Base-by-base conservation (phyloP, 2,329 filamentous ascomycete species). In the Phaeosphaeria sp. region DNA sequence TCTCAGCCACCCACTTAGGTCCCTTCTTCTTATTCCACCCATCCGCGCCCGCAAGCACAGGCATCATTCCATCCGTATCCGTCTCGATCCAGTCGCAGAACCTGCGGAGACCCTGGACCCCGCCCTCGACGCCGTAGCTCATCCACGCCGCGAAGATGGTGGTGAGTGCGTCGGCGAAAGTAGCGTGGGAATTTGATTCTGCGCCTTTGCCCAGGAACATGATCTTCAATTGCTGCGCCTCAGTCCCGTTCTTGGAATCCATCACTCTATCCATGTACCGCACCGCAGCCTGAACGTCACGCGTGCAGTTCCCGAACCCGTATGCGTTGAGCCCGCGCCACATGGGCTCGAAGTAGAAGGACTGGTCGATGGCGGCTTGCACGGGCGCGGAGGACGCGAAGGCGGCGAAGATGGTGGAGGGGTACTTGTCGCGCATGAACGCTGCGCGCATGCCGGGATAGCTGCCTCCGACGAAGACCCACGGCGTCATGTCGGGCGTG, bases 311-410 rank as follows among this genome's bases (percentile, higher is more conserved):
- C 2, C 73, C 73, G 24, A 71, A 79, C 17, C 78, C 77, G 42
- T 75, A 70, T 2, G 56, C 61, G 4, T 79, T 75, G 72, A 85
- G 75, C 2, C 80, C 81, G 11, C 75, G 77, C 61, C 81, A 81
- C 2, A 85, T 68, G 39, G 82, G 80, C 21, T 84, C 82, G 51
- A 77, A 84, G 64, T 84, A 85, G 21, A 78, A 69, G n/a, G 77
- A 79, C 79, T 84, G 82, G 56, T 84, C 77, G n/a, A 81, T 64
- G 5, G 69, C 73, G 2, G 82, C 82, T 62, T 86, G 72, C 0
- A 83, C 78, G 0, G 76, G 75, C 0, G 76, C 75, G 3, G 76
- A 77, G 3, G 75, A 75, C 11, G 76, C 74, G 45, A 66, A 79
- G 1, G 66, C 58, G 2, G 76, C 76, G 55, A 68, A 74, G 21